These are phyloP conservation scores for Athelia psychrophila DNA, from an alignment of 1,284 basidiomycete genomes.

Conservation along the genomic window DNA sequence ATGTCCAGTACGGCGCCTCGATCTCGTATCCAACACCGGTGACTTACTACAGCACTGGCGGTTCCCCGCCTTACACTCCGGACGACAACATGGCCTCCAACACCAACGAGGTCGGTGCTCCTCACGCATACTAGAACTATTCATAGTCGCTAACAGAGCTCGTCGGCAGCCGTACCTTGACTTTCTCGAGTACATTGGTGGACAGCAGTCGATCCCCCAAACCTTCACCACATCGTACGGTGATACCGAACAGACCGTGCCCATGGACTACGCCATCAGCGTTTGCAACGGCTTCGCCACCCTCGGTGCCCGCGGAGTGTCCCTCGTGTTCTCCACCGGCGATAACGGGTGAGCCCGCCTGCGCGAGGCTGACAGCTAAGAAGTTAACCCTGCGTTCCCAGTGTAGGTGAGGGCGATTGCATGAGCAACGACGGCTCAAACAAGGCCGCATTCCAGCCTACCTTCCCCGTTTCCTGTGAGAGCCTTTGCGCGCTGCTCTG, in stretches of 20 bases:
- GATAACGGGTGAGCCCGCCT: too few species aligned
- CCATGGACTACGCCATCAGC: conserved; percentile 47
- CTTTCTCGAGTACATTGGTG: conserved; percentile 54
- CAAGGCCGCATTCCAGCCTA: conserved; percentile 55
- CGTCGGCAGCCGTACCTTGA: conserved; percentile 39
- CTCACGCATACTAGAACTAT: too few species aligned
- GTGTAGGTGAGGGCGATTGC: conserved; percentile 65
- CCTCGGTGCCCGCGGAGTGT: conserved; percentile 58
- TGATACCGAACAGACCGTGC: conserved; percentile 55
- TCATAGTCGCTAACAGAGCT: too few species aligned
- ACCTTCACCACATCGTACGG: conserved; percentile 57
- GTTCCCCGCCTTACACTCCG: conserved; percentile 59
- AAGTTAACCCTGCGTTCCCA: too few species aligned
- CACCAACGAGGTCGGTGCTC: conserved; percentile 41
- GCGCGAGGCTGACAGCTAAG: too few species aligned
- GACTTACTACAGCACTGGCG: conserved; percentile 63
- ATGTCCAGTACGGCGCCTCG: conserved; percentile 65
- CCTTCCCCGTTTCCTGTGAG: conserved; percentile 66
- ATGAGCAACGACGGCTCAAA: conserved; percentile 54
- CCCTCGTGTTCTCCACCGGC: conserved; percentile 65
- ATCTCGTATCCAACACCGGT: conserved; percentile 63
- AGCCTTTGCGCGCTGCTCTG: conserved; percentile 11
- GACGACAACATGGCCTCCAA: conserved; percentile 55
- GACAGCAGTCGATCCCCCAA: conserved; percentile 48
- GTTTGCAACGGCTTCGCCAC: conserved; percentile 61